Conservation (phyloP, 1,284 basidiomycete species). For the Apiotrichum gamsii region DNA sequence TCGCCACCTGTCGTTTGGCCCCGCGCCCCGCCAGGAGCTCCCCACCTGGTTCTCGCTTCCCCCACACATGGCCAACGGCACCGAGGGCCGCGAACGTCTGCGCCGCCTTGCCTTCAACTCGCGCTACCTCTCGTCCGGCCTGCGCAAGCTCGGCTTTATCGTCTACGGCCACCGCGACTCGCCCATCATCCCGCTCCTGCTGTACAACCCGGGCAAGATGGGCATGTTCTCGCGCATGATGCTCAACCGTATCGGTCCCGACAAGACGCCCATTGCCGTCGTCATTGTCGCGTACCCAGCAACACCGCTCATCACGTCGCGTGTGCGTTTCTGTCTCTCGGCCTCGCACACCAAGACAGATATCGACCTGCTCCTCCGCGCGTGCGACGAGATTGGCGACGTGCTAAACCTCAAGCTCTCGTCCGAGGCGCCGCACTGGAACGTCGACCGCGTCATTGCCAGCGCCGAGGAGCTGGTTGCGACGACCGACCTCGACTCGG, state of each 20-base stretch:
- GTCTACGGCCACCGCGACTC: constrained; percentile 87
- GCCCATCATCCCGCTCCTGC: constrained; percentile 85
- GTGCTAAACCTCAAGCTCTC: constrained; percentile 79
- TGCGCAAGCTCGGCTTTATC: constrained; percentile 93
- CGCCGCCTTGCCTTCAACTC: constrained; percentile 91
- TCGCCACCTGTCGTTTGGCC: constrained; percentile 51
- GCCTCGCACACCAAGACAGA: constrained; percentile 96
- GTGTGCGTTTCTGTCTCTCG: constrained; percentile 91
- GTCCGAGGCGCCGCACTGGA: constrained; percentile 61
- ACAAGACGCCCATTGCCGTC: constrained; percentile 62
- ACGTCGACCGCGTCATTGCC: constrained; percentile 67
- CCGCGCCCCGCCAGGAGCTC: constrained; percentile 57
- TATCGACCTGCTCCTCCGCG: constrained; percentile 75
- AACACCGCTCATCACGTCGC: constrained; percentile 79
- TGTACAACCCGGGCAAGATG: constrained; percentile 95
- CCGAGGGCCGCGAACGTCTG: constrained; percentile 74
- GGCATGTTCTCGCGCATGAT: constrained; percentile 80
- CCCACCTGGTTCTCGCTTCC: constrained; percentile 70
- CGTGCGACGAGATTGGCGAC: constrained; percentile 89
- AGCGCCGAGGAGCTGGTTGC: constrained; percentile 73
- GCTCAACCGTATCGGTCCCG: constrained; percentile 61
- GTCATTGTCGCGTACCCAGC: constrained; percentile 83
- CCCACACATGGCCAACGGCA: constrained; percentile 63
- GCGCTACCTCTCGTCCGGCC: constrained; percentile 79
- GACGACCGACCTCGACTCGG: constrained; percentile 16